phyloP scores from a whole-genome alignment of 2,329 filamentous ascomycete species.

The Talaromyces islandicus region DNA sequence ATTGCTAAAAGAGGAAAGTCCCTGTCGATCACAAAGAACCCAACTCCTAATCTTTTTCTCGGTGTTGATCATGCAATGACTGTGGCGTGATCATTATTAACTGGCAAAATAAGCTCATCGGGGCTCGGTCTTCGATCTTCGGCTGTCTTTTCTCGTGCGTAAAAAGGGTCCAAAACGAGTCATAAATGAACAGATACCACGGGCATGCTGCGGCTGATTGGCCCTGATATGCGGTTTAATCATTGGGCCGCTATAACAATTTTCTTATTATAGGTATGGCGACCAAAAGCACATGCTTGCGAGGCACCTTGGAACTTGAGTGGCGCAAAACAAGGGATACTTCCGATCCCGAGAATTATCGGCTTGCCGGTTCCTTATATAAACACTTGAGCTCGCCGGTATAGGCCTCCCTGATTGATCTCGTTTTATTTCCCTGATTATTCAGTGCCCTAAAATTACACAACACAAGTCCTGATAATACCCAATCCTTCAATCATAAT shows the following conservation, averaged over 20 bases:
- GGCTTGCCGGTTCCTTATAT: background rate
- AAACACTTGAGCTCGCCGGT: background rate
- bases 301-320: background rate
- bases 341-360: background rate
- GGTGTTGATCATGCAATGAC: background rate
- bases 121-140: background rate
- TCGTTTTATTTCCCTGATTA: background rate
- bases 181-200: background rate
- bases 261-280: background rate
- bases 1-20: background rate
- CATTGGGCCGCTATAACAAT: background rate
- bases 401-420: background rate
- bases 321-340: background rate
- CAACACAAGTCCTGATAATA: background rate
- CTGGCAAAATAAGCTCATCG: background rate
- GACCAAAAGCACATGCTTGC: background rate
- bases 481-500: background rate
- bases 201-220: background rate
- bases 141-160: background rate
- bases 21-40: background rate
- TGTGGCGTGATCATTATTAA: background rate
- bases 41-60: background rate
- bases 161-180: background rate
- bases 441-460: background rate
- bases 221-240: background rate